Evolutionary conservation across 306 rosid genomes (phyloP), one percentile per base, ranked within the genome.

Genomic region (Mimosa pudica): DNA sequence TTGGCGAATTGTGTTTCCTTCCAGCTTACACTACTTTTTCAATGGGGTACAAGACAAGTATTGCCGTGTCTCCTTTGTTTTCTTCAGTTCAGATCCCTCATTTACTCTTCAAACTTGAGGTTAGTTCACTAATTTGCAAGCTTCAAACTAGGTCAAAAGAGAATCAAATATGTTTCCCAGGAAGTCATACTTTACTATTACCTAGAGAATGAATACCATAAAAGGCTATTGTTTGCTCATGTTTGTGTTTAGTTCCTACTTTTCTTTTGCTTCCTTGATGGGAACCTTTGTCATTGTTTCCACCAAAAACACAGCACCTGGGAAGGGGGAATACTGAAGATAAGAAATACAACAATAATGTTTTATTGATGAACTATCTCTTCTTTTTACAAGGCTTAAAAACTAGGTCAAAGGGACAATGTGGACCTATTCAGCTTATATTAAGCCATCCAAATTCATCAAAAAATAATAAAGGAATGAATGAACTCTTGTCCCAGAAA

Each of bases 381-480:
- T 62, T 20, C 42, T 5, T 2, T 61, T 5, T 24, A 24, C 69
- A 45, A 12, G 64, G 74, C 63, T 41, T n/a, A 33, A 24, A 62
- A 71, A 70, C n/a, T 45, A 14, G 54, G 30, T 73, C 32, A 75
- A 71, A 9, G 42, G 14, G 36, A 73, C 73, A 78, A 14, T 73
- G 58, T 33, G 52, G 30, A 66, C 42, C 55, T 42, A 11, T 35
- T 47, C 64, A 51, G 70, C 41, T 62, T 35, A 57, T 1, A 41
- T 35, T 1, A 41, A 12, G 51, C 51, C 63, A 62, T 36, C 16
- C 42, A 79, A 71, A 75, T 45, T 63, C 70, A 47, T 32, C 32
- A 71, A 82, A 76, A n/a, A 82, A 80, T 80, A 62, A 82, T 80
- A 62, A 82, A 86, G 13, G 35, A 77, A 82, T 73, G 61, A 77